Evolutionary conservation across 2,329 filamentous ascomycete species (phyloP).

Genomic region (Gremmenia infestans): DNA sequence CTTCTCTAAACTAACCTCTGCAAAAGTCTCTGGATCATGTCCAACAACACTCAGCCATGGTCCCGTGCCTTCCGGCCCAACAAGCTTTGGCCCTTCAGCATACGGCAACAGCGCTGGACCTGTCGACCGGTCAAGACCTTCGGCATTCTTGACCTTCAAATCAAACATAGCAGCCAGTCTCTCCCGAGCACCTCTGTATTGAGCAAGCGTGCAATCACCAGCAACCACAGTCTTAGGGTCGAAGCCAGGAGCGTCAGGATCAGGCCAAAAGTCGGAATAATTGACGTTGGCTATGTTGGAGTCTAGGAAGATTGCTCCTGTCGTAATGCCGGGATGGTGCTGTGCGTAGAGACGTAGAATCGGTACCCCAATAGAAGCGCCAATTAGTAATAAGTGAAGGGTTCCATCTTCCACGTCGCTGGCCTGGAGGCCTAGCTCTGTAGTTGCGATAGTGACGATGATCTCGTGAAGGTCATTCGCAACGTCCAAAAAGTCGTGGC

Average conservation of each 20-base stretch:
- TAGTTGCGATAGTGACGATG: conserved; percentile 18
- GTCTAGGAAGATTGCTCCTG: conserved; percentile 31
- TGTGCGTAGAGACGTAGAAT: conserved; percentile 31
- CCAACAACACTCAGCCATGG: conserved; percentile 30
- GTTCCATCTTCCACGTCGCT: conserved; percentile 9
- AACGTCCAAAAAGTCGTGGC: conserved; percentile 27
- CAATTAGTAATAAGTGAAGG: conserved; percentile 25
- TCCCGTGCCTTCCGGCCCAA: conserved; percentile 23
- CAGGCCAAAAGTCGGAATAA: conserved; percentile 28
- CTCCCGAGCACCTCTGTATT: conserved; percentile 27
- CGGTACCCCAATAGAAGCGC: conserved; percentile 31
- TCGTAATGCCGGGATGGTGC: conserved; percentile 23
- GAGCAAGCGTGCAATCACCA: conserved; percentile 25
- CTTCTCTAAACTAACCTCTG: conserved; percentile 27
- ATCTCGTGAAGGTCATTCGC: conserved; percentile 29
- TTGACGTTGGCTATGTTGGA: conserved; percentile 32
- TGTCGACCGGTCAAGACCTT: conserved; percentile 27
- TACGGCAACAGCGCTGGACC: conserved; percentile 26
- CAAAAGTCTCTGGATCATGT: conserved; percentile 31
- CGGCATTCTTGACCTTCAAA: conserved; percentile 26
- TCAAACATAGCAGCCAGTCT: conserved; percentile 28
- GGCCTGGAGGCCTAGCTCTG: conserved; percentile 8
- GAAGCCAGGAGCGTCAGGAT: conserved; percentile 26
- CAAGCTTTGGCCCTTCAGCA: conserved; percentile 26
- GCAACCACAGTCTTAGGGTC: conserved; percentile 21